These are phyloP conservation scores for Coniella lustricola DNA, from an alignment of 2,329 filamentous ascomycete genomes.

Conservation along the genomic window DNA sequence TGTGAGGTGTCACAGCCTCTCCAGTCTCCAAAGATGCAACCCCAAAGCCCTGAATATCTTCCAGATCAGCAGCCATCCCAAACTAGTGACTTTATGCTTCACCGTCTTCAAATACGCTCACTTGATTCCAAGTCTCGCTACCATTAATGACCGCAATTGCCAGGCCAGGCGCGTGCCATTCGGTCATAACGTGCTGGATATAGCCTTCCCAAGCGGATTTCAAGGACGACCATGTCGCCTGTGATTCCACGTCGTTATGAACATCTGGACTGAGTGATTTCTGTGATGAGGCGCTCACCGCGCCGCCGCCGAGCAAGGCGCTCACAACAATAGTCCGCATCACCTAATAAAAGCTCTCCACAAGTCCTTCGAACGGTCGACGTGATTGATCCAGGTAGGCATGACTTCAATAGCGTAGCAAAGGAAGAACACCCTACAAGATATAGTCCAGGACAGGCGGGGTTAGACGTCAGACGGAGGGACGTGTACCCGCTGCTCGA, in stretches of 20 bases:
- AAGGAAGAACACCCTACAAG: too few species aligned
- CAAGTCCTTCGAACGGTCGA: too few species aligned
- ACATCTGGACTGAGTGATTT: background rate
- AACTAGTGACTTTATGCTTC: background rate
- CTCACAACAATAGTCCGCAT: background rate
- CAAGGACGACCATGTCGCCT: background rate
- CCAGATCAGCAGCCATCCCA: slow-evolving; percentile 13
- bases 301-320: background rate
- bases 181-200: slow-evolving; percentile 25
- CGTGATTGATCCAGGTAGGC: too few species aligned
- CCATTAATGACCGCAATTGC: slow-evolving; percentile 42
- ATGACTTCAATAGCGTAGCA: too few species aligned
- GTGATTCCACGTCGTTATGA: background rate
- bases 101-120: slow-evolving; percentile 20
- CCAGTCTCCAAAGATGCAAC: slow-evolving; percentile 23
- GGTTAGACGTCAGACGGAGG: too few species aligned
- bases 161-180: slow-evolving; percentile 42
- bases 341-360: too few species aligned
- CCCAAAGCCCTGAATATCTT: slow-evolving; percentile 29
- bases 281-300: background rate
- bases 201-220: background rate
- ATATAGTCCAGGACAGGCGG: too few species aligned
- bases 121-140: slow-evolving; percentile 32
- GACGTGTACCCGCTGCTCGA: too few species aligned
- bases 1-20: slow-evolving; percentile 35